Base-by-base conservation (phyloP, 2,329 filamentous ascomycete species). In the Diaporthe citri region DNA sequence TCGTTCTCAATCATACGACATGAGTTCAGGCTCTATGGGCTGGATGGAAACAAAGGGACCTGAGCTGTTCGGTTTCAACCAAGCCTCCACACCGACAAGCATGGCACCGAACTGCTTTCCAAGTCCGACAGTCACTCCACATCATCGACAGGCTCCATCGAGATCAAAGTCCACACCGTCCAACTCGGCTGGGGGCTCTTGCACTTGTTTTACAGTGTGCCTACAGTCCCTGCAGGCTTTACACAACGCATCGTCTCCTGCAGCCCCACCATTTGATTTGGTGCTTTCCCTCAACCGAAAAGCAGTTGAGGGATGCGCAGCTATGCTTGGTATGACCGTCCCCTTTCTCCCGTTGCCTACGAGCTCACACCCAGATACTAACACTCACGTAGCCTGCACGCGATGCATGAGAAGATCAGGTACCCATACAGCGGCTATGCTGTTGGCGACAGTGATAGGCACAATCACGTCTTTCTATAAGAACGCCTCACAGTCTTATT, bases 381-480 rank as follows among this genome's bases (percentile, higher is more conserved):
- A 69, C 55, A 52, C 2, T 6, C 31, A 4, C 25, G 12, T 41
- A 76, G 75, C 82, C 28, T 89, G 88, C 78, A 71, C 80, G 0
- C 81, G 81, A 34, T 89, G 88, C 79, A 85, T 88, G 81, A 84
- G 81, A 73, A 82, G 82, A 17, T 84, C 84, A 1, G 85, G 84
- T 2, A 84, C 83, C 4, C 85, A 87, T 64, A 87, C 87, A 1
- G 82, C 84, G 0, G 84, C 85, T 7, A 88, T 88, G 87, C 82
- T 89, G 0, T 82, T 89, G n/a, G 86, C 85, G 0, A 88, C 87
- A 0, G 82, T 89, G 28, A 84, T 89, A 25, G 84, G 85, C 66
- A 87, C 88, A 78, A 85, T 88, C 62, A 85, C 86, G 1, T 85
- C 83, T 1, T 84, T 87, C 71, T 88, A 89, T 79, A 85, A 84